phyloP scores from a whole-genome alignment of 257 asterid species.

The Plantago ovata region DNA sequence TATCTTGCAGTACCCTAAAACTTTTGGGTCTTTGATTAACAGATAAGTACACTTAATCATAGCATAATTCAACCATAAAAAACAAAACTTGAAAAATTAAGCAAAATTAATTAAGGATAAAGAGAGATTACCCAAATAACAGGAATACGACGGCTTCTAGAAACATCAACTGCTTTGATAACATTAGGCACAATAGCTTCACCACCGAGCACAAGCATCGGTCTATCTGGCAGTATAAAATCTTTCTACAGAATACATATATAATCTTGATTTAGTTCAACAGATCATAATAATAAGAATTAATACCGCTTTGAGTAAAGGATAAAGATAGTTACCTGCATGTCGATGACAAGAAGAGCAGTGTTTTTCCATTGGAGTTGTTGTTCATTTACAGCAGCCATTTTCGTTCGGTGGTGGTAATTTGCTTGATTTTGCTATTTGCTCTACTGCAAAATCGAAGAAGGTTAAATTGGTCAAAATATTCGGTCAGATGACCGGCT shows the following conservation, averaged over 20 bases:
- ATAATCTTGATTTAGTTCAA: too few species aligned
- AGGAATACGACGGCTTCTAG: conserved; percentile 65
- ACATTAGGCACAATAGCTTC: conserved; percentile 66
- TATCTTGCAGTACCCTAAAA: too few species aligned
- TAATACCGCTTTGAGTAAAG: neutral
- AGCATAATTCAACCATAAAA: neutral
- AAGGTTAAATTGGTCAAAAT: too few species aligned
- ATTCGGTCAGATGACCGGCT: too few species aligned
- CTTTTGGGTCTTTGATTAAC: neutral
- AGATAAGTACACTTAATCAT: neutral
- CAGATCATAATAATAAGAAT: neutral
- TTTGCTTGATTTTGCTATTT: neutral
- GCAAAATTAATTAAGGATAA: neutral
- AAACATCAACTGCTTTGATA: conserved; percentile 55
- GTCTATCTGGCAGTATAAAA: conserved; percentile 63
- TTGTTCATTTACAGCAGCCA: conserved; percentile 48
- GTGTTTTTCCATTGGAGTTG: conserved; percentile 57
- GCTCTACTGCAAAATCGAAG: too few species aligned
- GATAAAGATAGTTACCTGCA: conserved; percentile 51
- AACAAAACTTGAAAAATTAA: neutral
- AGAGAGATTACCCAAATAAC: conserved; percentile 57
- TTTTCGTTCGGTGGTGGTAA: conserved; percentile 26
- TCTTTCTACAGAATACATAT: conserved; percentile 45
- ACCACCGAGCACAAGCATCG: conserved; percentile 61
- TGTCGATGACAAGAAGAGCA: conserved; percentile 81